Evolutionary conservation across 177 flowering plant genomes (phyloP).

Genomic region (Tripterygium wilfordii): DNA sequence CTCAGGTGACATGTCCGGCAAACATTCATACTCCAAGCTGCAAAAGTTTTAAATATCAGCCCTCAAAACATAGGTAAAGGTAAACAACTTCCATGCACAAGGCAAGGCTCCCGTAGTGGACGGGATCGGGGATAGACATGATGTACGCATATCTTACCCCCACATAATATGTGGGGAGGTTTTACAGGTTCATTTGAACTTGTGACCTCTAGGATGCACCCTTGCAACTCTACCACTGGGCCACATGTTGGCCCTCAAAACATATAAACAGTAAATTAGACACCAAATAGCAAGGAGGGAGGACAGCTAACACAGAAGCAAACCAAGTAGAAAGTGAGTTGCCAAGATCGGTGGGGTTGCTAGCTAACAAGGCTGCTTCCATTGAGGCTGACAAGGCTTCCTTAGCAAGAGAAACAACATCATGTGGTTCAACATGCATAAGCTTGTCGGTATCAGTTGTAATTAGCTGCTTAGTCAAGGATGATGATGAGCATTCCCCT

Average conservation of each 20-base stretch:
- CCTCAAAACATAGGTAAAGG: neutral
- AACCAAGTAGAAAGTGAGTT: slow-evolving; percentile 34
- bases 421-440: slow-evolving; percentile 24
- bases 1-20: slow-evolving; percentile 15
- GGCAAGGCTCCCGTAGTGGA: too few species aligned
- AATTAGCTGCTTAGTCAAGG: slow-evolving; percentile 21
- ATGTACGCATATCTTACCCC: too few species aligned
- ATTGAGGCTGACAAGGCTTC: slow-evolving; percentile 71
- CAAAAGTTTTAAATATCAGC: slow-evolving; percentile 10
- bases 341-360: slow-evolving; percentile 26
- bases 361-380: slow-evolving; percentile 52
- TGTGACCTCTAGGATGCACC: too few species aligned
- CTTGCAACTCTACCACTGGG: too few species aligned
- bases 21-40: slow-evolving; percentile 24
- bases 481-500: slow-evolving; percentile 11
- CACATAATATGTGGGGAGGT: too few species aligned
- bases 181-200: too few species aligned
- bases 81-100: too few species aligned
- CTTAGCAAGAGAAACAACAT: slow-evolving; percentile 60
- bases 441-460: slow-evolving; percentile 10
- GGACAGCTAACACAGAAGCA: slow-evolving; percentile 11
- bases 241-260: too few species aligned
- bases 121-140: too few species aligned
- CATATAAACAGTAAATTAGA: too few species aligned
- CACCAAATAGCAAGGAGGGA: neutral